These are phyloP conservation scores for Aureobasidium sp. DNA, from an alignment of 2,329 filamentous ascomycete genomes.

Conservation along the genomic window DNA sequence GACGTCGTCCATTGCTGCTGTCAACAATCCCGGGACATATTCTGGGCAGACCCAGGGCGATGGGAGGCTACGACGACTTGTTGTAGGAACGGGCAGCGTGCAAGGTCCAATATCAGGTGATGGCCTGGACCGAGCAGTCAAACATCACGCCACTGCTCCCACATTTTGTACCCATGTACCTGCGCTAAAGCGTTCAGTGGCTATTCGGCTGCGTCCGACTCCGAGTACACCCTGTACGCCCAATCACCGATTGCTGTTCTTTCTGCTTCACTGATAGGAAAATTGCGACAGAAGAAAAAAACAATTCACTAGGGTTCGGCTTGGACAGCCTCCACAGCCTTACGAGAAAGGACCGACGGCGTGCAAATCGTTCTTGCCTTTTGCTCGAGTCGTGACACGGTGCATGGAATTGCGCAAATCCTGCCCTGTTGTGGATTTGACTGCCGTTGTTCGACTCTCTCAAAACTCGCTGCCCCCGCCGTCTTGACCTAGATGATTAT, in stretches of 20 bases:
- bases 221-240: background rate
- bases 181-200: slow-evolving; percentile 8
- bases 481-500: background rate
- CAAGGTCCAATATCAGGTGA: slow-evolving; percentile 16
- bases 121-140: slow-evolving; percentile 12
- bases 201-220: background rate
- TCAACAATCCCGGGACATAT: slow-evolving; percentile 1
- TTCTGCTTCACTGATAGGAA: background rate
- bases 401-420: slow-evolving; percentile 10
- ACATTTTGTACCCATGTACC: background rate
- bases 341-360: slow-evolving; percentile 15
- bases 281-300: slow-evolving; percentile 7
- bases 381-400: slow-evolving; percentile 10
- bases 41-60: slow-evolving; percentile 10
- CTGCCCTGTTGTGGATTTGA: slow-evolving; percentile 11
- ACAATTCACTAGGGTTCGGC: slow-evolving; percentile 6
- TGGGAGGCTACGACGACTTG: slow-evolving; percentile 13
- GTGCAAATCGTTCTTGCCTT: background rate
- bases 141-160: slow-evolving; percentile 16
- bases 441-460: slow-evolving; percentile 9
- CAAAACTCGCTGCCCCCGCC: slow-evolving; percentile 9
- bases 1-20: slow-evolving; percentile 2
- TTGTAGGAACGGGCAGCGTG: slow-evolving; percentile 16
- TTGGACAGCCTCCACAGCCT: slow-evolving; percentile 9
- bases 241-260: slow-evolving; percentile 3